Evolutionary conservation across 768 basidiomycete species (phyloP).

Genomic region (Calocera cornea): DNA sequence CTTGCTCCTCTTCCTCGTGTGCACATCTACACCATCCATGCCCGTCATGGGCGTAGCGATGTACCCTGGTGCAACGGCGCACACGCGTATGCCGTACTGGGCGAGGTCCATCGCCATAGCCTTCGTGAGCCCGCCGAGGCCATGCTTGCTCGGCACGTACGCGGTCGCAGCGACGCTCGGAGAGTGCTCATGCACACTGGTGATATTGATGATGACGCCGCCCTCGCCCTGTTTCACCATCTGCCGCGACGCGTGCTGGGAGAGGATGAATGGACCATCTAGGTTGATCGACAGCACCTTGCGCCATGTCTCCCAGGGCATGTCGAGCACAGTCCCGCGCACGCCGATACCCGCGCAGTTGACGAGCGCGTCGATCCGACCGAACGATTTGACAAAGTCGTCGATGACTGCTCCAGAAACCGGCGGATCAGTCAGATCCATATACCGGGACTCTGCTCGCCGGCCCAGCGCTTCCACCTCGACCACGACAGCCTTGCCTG

Average conservation of each 20-base stretch:
- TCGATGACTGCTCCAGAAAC: not conserved
- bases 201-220: conserved; percentile 6
- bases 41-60: conserved; percentile 7
- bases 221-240: not conserved
- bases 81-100: conserved; percentile 8
- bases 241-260: not conserved
- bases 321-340: conserved; percentile 1
- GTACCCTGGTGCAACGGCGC: conserved; percentile 8
- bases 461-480: not conserved
- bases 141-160: conserved; percentile 6
- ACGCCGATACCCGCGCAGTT: conserved; percentile 7
- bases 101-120: conserved; percentile 9
- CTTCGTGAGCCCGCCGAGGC: conserved; percentile 8
- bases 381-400: not conserved
- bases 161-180: not conserved
- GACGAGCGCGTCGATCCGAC: not conserved
- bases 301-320: not conserved
- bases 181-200: not conserved
- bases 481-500: not conserved
- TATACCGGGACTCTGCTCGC: not conserved
- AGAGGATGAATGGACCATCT: conserved; percentile 2
- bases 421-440: not conserved
- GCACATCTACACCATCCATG: not conserved
- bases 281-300: not conserved
- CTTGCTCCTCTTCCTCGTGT: not conserved